phyloP scores from a whole-genome alignment of 139 green algal genomes.

The Coelastrella sp. region DNA sequence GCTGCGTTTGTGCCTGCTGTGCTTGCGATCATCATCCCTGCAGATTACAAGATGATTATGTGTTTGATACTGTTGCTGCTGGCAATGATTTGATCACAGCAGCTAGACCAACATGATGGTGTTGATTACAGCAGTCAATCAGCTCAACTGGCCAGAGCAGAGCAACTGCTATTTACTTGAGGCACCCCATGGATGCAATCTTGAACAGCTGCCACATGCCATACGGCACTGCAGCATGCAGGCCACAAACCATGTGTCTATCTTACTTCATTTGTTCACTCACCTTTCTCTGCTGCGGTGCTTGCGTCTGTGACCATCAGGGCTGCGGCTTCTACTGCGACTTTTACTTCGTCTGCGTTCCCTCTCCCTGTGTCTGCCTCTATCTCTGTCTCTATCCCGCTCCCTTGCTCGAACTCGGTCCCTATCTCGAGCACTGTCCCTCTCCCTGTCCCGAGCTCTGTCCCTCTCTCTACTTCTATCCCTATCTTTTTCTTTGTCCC shows the following conservation, averaged over 20 bases:
- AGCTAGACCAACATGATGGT: no score
- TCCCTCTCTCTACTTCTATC: not conserved
- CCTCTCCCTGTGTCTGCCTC: constrained; percentile 15
- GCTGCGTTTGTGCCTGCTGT: constrained; percentile 39
- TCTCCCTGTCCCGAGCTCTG: constrained; percentile 22
- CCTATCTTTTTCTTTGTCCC: not conserved
- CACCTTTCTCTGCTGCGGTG: not conserved
- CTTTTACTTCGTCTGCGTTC: not conserved
- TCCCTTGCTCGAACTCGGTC: constrained; percentile 7
- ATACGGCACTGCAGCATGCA: not conserved
- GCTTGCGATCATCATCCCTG: constrained; percentile 25
- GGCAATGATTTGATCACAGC: no score
- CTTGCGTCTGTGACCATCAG: not conserved
- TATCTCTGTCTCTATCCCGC: constrained; percentile 10
- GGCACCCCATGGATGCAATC: no score
- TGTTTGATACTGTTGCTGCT: no score
- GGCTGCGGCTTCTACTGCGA: constrained; percentile 28
- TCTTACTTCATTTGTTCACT: no score
- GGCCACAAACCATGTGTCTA: not conserved
- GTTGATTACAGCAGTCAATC: no score
- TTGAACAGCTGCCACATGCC: not conserved
- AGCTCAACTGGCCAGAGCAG: no score
- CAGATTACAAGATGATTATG: not conserved
- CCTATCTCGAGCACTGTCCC: not conserved
- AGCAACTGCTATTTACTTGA: no score